Evolutionary conservation across 768 basidiomycete species (phyloP).

Genomic region (Tricholoma hemisulphureum): DNA sequence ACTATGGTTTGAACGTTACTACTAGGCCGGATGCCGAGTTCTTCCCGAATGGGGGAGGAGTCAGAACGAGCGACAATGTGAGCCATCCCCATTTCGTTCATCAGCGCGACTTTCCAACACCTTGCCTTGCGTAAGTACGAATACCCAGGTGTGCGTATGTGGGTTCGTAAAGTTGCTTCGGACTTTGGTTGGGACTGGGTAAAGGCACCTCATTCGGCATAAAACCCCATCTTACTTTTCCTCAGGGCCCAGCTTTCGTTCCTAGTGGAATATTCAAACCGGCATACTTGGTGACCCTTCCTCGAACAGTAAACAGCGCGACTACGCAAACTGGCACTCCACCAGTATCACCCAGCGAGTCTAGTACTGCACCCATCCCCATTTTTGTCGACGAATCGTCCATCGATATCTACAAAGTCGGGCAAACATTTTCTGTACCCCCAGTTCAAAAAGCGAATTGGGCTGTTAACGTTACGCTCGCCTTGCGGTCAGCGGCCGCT

Average conservation of each 20-base stretch:
- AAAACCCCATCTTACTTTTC: not conserved
- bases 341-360: constrained; percentile 34
- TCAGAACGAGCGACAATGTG: constrained; percentile 18
- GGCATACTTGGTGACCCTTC: constrained; percentile 48
- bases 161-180: constrained; percentile 48
- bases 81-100: not conserved
- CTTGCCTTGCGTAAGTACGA: constrained; percentile 38
- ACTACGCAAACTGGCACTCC: constrained; percentile 18
- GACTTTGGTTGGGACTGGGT: constrained; percentile 70
- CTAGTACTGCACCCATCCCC: constrained; percentile 48
- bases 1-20: constrained; percentile 54
- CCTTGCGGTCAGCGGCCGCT: constrained; percentile 40
- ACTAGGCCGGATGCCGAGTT: constrained; percentile 46
- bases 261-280: constrained; percentile 56
- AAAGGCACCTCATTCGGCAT: not conserved
- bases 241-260: constrained; percentile 56
- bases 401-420: constrained; percentile 56
- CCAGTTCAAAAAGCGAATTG: constrained; percentile 51
- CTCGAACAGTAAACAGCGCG: constrained; percentile 16
- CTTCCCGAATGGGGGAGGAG: constrained; percentile 37
- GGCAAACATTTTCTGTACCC: constrained; percentile 43
- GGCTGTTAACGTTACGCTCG: constrained; percentile 55
- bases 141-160: constrained; percentile 47
- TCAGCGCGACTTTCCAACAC: not conserved
- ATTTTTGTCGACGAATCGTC: constrained; percentile 52